These are phyloP conservation scores for Eurotiales sp. DNA, from an alignment of 2,329 filamentous ascomycete species.

Conservation along the genomic window DNA sequence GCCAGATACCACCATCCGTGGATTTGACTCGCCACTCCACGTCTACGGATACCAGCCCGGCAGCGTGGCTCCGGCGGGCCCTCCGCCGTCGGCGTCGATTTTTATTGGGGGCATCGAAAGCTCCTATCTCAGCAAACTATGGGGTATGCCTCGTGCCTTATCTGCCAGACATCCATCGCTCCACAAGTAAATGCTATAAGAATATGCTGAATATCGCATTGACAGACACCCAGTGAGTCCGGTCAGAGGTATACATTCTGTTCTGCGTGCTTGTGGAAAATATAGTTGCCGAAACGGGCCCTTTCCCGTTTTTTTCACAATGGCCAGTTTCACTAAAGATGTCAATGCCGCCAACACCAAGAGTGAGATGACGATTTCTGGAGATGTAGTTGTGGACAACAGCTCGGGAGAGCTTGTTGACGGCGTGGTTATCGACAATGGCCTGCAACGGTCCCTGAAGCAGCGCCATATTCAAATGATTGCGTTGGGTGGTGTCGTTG, in stretches of 20 bases:
- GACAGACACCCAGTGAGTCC: too few species aligned
- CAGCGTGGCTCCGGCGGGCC: neutral
- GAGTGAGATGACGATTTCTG: neutral
- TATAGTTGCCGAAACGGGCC: too few species aligned
- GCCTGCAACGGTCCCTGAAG: conserved; percentile 10
- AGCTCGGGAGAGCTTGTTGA: neutral
- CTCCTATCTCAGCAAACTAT: conserved; percentile 9
- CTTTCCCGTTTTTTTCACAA: too few species aligned
- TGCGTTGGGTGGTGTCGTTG: conserved; percentile 11
- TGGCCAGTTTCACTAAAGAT: neutral
- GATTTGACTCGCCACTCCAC: neutral
- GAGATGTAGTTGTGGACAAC: neutral
- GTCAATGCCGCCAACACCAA: neutral
- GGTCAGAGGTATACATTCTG: too few species aligned
- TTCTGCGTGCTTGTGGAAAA: too few species aligned
- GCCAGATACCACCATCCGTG: too few species aligned
- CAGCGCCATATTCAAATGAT: conserved; percentile 14
- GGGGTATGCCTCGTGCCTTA: conserved; percentile 7
- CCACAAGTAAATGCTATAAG: neutral
- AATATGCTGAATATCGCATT: neutral
- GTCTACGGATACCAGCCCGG: neutral
- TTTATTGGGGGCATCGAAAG: conserved; percentile 10
- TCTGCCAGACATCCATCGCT: too few species aligned
- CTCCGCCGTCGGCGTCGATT: neutral
- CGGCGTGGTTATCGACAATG: conserved; percentile 7